Conservation (phyloP, 441 rosid genomes). For the Euphorbia neoarborescens region DNA sequence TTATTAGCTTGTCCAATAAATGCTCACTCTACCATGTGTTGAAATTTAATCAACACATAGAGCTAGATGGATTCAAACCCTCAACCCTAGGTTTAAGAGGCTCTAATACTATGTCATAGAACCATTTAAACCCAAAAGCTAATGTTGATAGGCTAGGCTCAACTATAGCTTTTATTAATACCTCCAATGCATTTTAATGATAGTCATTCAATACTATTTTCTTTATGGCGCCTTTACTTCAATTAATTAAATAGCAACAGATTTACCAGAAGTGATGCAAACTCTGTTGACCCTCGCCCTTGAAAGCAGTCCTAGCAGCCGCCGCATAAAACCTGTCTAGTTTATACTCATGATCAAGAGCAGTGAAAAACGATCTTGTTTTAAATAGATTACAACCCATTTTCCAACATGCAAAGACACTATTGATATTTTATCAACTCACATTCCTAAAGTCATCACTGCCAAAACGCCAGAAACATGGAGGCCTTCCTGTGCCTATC, state of each 20-base stretch:
- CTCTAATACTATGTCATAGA: too few relatives aligned
- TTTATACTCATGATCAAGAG: constrained; percentile 4
- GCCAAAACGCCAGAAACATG: constrained; percentile 83
- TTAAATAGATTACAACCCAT: constrained; percentile 16
- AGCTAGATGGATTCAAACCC: too few relatives aligned
- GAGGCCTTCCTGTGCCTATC: constrained; percentile 79
- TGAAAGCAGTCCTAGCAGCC: constrained; percentile 81
- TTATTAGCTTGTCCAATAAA: too few relatives aligned
- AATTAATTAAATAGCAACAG: constrained; percentile 8
- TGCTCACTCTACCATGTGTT: too few relatives aligned
- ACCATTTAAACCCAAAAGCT: too few relatives aligned
- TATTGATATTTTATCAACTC: constrained; percentile 29
- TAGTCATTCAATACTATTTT: constrained; percentile 1
- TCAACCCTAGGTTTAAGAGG: too few relatives aligned
- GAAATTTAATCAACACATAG: too few relatives aligned
- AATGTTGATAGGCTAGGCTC: too few relatives aligned
- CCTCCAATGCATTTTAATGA: too few relatives aligned
- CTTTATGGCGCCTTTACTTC: constrained; percentile 3
- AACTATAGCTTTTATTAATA: too few relatives aligned
- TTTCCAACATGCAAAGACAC: constrained; percentile 15
- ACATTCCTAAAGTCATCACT: constrained; percentile 94
- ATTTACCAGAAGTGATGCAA: constrained; percentile 90
- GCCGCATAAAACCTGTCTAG: constrained; percentile 84
- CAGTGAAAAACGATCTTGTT: neutral
- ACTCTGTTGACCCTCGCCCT: constrained; percentile 85